A percentile compares a stretch with the other conserved stretches of the same genome.
These are phyloP conservation scores for Ganoderma lingzhi DNA, from an alignment of 1,284 basidiomycete genomes.

Conservation along the genomic window DNA sequence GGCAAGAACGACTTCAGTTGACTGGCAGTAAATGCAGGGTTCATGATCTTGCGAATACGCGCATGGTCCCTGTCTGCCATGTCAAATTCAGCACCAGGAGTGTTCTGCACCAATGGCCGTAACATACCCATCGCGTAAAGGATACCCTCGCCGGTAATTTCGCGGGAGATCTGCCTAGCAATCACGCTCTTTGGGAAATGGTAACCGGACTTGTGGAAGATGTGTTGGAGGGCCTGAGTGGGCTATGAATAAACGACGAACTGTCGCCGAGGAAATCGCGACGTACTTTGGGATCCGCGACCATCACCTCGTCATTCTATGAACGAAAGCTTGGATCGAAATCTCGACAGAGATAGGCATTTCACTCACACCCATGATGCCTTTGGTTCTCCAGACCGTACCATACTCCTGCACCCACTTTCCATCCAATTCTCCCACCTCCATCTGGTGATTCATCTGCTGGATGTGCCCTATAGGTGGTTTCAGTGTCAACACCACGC, in stretches of 20 bases:
- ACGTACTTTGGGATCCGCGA: slow-evolving; percentile 46
- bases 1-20: slow-evolving; percentile 57
- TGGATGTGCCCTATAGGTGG: slow-evolving; percentile 37
- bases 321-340: slow-evolving; percentile 7
- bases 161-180: slow-evolving; percentile 35
- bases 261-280: neutral
- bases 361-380: slow-evolving; percentile 39
- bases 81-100: neutral
- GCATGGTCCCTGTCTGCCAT: slow-evolving; percentile 48
- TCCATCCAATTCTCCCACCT: slow-evolving; percentile 44
- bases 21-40: slow-evolving; percentile 51
- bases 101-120: neutral
- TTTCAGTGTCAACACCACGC: neutral
- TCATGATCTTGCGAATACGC: slow-evolving; percentile 50
- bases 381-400: slow-evolving; percentile 38
- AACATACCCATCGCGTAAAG: slow-evolving; percentile 45
- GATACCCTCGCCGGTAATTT: slow-evolving; percentile 43
- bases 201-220: slow-evolving; percentile 32
- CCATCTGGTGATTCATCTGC: slow-evolving; percentile 35
- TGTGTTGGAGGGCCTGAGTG: slow-evolving; percentile 44
- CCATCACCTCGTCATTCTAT: slow-evolving; percentile 36
- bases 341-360: neutral
- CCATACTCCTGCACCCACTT: slow-evolving; percentile 44
- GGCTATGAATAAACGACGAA: neutral
- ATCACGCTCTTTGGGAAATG: slow-evolving; percentile 43